Evolutionary conservation across 2,329 filamentous ascomycete genomes (phyloP), one percentile per base, ranked within the genome.

Genomic region (Penicillium sp.): DNA sequence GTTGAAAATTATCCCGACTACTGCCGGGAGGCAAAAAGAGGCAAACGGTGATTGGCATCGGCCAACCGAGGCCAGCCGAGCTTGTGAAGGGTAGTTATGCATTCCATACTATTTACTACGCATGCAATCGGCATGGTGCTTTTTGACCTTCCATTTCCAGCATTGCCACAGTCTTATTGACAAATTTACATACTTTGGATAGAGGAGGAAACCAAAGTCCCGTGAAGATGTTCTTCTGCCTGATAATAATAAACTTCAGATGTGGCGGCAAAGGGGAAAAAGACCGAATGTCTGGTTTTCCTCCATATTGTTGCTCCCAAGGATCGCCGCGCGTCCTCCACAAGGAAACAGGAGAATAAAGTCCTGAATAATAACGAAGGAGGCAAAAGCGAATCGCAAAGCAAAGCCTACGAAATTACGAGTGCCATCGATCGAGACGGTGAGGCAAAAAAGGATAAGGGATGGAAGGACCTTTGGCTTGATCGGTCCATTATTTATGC

Each of bases 51-150:
- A 58, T 53, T 58, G 30, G 52, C 48, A 35, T 30, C 46, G 60
- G 4, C 43, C 22, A 49, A 60, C 63, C 65, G 65, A 65, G 55
- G 46, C 58, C 65, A 67, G 43, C 61, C 65, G 65, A 45, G 16
- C 62, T 57, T 51, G 59, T 63, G 64, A 65, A 61, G 51, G 30
- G 49, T 5, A 46, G 35, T 1, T 6, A 37, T 33, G 35, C 38
- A 11, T 13, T 33, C 7, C 7, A 8, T 33, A 6, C 48, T 52
- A 30, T 33, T 8, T 33, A 33, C 30, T 33, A 33, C 30, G 30
- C 6, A 33, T 33, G 25, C 30, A 30, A 16, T 48, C 43, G 45
- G 30, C 30, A 43, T 11, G 8, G 40, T 42, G 35, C 54, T 38
- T 33, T 52, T 49, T 52, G 58, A 61, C 59, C 49, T 60, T 63